Evolutionary conservation across 768 basidiomycete genomes (phyloP).

Genomic region (Leccinum obscurum): DNA sequence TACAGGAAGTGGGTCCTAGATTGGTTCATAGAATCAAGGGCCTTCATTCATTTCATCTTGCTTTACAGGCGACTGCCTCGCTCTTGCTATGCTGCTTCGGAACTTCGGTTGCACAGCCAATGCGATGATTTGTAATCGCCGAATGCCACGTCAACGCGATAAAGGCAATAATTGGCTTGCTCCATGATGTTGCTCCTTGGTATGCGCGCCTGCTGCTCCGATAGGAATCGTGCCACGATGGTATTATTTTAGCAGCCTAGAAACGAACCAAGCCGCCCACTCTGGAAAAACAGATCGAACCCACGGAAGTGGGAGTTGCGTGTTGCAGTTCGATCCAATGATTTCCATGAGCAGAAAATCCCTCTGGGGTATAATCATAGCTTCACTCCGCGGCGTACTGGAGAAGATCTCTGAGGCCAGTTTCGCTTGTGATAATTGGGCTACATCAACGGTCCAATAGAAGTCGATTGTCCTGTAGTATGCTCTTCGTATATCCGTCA

Average conservation of each 20-base stretch:
- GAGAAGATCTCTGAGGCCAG: neutral
- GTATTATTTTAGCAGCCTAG: neutral
- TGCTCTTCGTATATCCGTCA: neutral
- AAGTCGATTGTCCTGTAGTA: neutral
- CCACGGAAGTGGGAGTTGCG: neutral
- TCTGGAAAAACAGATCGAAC: conserved; percentile 8
- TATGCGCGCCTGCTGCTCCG: conserved; percentile 7
- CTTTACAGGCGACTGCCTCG: neutral
- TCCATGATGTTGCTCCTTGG: conserved; percentile 14
- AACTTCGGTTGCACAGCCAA: conserved; percentile 1
- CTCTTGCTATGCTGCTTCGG: conserved; percentile 2
- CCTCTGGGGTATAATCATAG: neutral
- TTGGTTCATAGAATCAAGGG: neutral
- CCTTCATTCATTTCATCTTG: neutral
- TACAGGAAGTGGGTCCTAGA: neutral
- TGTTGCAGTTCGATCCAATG: conserved; percentile 1
- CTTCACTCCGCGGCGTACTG: neutral
- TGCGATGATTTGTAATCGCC: neutral
- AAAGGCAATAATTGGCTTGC: neutral
- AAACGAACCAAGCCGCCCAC: conserved; percentile 9
- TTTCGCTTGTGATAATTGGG: neutral
- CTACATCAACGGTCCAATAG: neutral
- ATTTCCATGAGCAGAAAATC: conserved; percentile 4
- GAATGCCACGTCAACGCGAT: neutral
- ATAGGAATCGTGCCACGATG: neutral